phyloP scores from a whole-genome alignment of 345 rosid genomes.

The Camelina laxa region DNA sequence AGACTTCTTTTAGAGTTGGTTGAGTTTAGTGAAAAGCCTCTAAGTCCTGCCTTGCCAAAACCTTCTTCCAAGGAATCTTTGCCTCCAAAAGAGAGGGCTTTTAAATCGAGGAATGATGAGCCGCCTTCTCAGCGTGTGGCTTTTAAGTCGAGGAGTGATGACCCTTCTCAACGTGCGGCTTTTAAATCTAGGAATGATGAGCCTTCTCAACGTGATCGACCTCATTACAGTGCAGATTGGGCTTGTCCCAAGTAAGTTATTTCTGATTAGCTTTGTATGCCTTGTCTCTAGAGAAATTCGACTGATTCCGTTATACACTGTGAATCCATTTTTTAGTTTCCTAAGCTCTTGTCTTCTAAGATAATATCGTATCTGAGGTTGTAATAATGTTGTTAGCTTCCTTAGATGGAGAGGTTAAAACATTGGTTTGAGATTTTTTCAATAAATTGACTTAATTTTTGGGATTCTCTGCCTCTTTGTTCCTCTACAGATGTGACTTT shows the following conservation, averaged over 20 bases:
- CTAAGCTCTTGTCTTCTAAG: background rate
- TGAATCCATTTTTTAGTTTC: background rate
- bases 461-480: background rate
- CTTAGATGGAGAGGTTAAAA: conserved; percentile 13
- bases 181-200: conserved; percentile 33
- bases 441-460: conserved; percentile 1
- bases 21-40: conserved; percentile 65
- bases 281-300: background rate
- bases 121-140: conserved; percentile 17
- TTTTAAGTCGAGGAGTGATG: background rate
- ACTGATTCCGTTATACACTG: background rate
- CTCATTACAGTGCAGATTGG: conserved; percentile 62
- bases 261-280: background rate
- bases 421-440: conserved; percentile 3
- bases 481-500: conserved; percentile 64
- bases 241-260: conserved; percentile 79
- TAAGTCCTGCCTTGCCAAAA: conserved; percentile 58
- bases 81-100: conserved; percentile 37
- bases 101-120: conserved; percentile 3
- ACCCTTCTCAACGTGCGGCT: conserved; percentile 17
- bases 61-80: conserved; percentile 48
- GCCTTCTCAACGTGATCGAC: conserved; percentile 40
- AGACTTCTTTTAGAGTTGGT: conserved; percentile 75
- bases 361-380: conserved; percentile 2
- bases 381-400: background rate